Evolutionary conservation across 306 rosid species (phyloP).

Genomic region (Pueraria montana): DNA sequence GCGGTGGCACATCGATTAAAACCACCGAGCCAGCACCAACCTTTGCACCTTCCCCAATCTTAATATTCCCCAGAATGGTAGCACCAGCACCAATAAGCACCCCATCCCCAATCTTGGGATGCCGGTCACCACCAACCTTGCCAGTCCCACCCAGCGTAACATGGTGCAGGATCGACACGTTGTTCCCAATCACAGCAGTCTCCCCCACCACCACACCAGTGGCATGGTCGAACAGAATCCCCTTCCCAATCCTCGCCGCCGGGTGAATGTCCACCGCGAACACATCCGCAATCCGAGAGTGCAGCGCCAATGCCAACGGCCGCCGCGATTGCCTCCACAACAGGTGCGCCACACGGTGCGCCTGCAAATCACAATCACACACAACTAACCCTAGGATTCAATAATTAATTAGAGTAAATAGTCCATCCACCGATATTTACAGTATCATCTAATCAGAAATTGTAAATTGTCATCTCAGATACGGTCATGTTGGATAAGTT

Average conservation of each 20-base stretch:
- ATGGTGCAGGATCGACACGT: slow-evolving; percentile 90
- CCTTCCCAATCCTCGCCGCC: slow-evolving; percentile 85
- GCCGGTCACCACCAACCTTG: slow-evolving; percentile 90
- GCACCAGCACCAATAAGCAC: slow-evolving; percentile 98
- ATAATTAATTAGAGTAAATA: background rate
- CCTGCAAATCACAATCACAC: slow-evolving; percentile 55
- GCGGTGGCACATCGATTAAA: slow-evolving; percentile 80
- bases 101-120: slow-evolving; percentile 93
- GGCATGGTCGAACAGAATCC: slow-evolving; percentile 89
- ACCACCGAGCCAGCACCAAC: slow-evolving; percentile 96
- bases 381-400: background rate
- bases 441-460: background rate
- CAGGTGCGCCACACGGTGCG: slow-evolving; percentile 86
- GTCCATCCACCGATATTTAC: background rate
- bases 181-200: slow-evolving; percentile 95
- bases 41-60: slow-evolving; percentile 92
- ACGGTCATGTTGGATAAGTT: too few species aligned
- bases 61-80: slow-evolving; percentile 83
- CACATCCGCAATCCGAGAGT: slow-evolving; percentile 84
- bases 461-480: too few species aligned
- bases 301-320: slow-evolving; percentile 86
- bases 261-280: slow-evolving; percentile 97
- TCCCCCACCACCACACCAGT: slow-evolving; percentile 96
- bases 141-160: slow-evolving; percentile 98
- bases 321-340: slow-evolving; percentile 84